Base-by-base conservation (phyloP, 2,329 filamentous ascomycete genomes). In the Tolypocladium endophyticum region DNA sequence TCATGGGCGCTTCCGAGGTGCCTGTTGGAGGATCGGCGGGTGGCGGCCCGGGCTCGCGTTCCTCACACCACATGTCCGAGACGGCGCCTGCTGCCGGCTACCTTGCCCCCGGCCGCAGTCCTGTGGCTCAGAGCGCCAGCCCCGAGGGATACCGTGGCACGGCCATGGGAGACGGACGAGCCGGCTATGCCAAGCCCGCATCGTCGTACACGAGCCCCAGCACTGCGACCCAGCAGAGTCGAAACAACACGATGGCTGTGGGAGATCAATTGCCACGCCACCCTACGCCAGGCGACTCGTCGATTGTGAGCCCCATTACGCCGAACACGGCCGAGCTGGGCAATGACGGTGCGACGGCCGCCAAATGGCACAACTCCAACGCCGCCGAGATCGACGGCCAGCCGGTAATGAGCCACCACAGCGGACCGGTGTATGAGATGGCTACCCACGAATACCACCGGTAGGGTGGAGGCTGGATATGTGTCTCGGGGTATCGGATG, bases 381-480 rank as follows among this genome's bases (percentile, higher is more conserved):
- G 74, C 74, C 4, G 67, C 73, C 4, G 74, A 77, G 67, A 75
- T 76, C 60, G 74, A 76, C 59, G 68, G 73, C 55, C 67, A 71
- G 52, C 65, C 72, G 36, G 67, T 74, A 6, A 63, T 69, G 64
- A 66, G 58, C 64, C 71, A 66, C 62, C 70, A 68, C 63, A 73
- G 64, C 43, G 72, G 71, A 1, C 72, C 72, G 1, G 73, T 77
- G 6, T 77, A 74, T 60, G 76, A 77, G 68, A 77, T 77, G 76
- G 72, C 75, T 3, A 64, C 71, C 16, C 70, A 76, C 63, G 62
- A 60, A 36, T 77, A 75, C 63, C 68, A 75, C 63, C 68, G 69
- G 60, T 77, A 68, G 66, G 64, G 23, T 41, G 25, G 45, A 39
- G 20, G 45, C 47, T 16, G 33, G 23, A 38, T n/a, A 36, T 11